Conservation (phyloP, 441 rosid species). For the Brassica hybrid region DNA sequence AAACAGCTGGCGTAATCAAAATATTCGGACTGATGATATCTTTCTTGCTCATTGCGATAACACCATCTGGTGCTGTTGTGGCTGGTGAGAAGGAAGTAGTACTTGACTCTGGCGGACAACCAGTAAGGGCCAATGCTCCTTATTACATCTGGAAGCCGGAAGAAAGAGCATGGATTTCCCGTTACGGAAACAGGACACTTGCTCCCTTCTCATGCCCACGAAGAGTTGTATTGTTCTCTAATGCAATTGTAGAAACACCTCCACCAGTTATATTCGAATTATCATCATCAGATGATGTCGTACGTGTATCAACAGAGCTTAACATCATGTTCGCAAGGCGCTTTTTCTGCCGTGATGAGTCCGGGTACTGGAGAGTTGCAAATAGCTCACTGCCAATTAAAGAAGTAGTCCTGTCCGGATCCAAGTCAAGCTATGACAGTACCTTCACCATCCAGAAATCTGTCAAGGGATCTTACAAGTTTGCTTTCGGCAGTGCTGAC, state of each 20-base stretch:
- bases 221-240: not conserved
- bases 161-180: not conserved
- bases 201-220: not conserved
- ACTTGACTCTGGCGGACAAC: not conserved
- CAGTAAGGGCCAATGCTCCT: not conserved
- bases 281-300: not conserved
- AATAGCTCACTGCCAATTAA: not conserved
- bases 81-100: not conserved
- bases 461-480: not conserved
- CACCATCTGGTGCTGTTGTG: not conserved
- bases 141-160: not conserved
- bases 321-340: not conserved
- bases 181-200: not conserved
- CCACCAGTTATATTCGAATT: not conserved
- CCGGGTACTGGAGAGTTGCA: not conserved
- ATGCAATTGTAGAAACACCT: not conserved
- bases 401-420: not conserved
- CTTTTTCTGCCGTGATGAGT: not conserved
- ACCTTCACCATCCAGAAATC: not conserved
- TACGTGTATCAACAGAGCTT: not conserved
- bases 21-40: not conserved
- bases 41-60: not conserved
- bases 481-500: not conserved
- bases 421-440: not conserved
- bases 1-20: not conserved